Evolutionary conservation across 73 alveolate species (phyloP).

Genomic region (Diophrys appendiculata): DNA sequence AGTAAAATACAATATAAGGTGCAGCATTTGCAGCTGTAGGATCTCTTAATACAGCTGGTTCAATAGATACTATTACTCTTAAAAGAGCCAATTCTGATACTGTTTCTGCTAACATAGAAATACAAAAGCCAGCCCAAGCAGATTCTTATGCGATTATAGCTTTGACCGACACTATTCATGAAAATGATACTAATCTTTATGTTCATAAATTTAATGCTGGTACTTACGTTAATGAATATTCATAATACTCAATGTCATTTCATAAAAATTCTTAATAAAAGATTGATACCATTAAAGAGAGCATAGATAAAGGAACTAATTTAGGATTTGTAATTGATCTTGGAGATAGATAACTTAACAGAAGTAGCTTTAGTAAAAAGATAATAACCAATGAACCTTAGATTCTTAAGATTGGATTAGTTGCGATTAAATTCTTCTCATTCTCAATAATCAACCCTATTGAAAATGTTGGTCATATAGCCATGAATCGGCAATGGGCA

Average conservation of each 20-base stretch:
- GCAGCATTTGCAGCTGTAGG: not conserved
- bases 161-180: not conserved
- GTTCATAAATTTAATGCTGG: not conserved
- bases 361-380: not conserved
- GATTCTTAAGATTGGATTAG: not conserved
- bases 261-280: not conserved
- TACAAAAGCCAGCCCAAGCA: not conserved
- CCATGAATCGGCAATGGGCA: not conserved
- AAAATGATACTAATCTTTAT: not conserved
- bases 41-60: no score
- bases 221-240: not conserved
- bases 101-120: no score
- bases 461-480: no score
- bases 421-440: not conserved
- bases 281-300: no score
- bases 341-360: not conserved
- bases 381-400: not conserved
- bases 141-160: not conserved
- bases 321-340: not conserved
- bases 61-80: no score
- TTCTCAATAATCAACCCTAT: not conserved
- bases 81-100: no score
- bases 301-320: no score
- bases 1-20: not conserved
- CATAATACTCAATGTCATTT: no score